Evolutionary conservation across 2,329 filamentous ascomycete genomes (phyloP).

Genomic region (Huntiella bhutanensis): DNA sequence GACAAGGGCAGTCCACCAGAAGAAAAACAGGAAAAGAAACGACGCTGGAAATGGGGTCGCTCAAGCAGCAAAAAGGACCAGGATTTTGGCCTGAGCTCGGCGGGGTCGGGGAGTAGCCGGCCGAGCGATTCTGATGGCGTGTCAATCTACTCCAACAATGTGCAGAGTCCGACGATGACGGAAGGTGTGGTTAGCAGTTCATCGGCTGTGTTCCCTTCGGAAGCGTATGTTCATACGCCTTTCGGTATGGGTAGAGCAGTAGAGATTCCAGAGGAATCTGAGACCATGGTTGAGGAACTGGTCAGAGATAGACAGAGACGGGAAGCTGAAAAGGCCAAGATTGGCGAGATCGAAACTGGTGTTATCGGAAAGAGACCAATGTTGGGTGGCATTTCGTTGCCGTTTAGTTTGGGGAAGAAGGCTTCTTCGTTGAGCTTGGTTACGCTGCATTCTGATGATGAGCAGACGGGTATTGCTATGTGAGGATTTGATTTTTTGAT

Average conservation of each 20-base stretch:
- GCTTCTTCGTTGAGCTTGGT: slow-evolving; percentile 51
- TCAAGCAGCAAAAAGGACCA: background rate
- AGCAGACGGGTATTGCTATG: slow-evolving; percentile 8
- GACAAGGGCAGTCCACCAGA: background rate
- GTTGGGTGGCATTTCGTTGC: slow-evolving; percentile 50
- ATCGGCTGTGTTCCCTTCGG: background rate
- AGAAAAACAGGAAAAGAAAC: slow-evolving; percentile 4
- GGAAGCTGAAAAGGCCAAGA: slow-evolving; percentile 14
- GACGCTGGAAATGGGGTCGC: slow-evolving; percentile 10
- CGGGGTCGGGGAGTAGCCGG: background rate
- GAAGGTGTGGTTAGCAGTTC: background rate
- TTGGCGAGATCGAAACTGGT: slow-evolving; percentile 27
- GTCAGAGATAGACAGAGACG: slow-evolving; percentile 4
- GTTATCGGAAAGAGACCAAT: slow-evolving; percentile 44
- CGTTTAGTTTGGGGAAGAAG: slow-evolving; percentile 48
- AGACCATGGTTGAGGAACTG: slow-evolving; percentile 7
- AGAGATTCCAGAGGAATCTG: background rate
- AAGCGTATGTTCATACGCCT: background rate
- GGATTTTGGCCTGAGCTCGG: slow-evolving; percentile 4
- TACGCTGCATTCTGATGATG: slow-evolving; percentile 34
- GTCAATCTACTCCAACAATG: slow-evolving; percentile 1
- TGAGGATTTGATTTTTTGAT: background rate
- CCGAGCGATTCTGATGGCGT: background rate
- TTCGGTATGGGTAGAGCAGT: background rate
- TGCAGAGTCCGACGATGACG: background rate